phyloP scores from a whole-genome alignment of 805 yeast genomes.

The Lachancea lanzarotensis region DNA sequence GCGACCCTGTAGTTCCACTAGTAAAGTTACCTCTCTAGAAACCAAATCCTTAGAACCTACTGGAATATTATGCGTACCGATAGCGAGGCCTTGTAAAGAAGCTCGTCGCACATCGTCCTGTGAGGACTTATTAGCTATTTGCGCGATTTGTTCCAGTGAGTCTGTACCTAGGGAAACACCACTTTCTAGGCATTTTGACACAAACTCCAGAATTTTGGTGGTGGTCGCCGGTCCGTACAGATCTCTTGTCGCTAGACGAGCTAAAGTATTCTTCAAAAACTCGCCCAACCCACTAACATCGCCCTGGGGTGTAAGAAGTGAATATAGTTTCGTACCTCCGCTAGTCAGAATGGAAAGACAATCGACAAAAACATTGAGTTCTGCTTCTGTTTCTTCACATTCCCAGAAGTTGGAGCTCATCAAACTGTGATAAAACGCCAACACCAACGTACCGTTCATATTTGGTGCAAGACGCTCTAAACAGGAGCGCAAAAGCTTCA shows the following conservation, averaged over 20 bases:
- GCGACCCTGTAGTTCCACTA: neutral
- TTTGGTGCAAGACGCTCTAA: constrained; percentile 1
- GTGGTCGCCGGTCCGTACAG: neutral
- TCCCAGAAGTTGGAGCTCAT: constrained; percentile 26
- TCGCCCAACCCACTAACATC: neutral
- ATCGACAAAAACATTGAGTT: constrained; percentile 43
- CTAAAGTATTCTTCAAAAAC: constrained; percentile 2
- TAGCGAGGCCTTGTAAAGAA: neutral
- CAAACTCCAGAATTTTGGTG: neutral
- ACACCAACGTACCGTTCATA: constrained; percentile 38
- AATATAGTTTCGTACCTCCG: neutral
- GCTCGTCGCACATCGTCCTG: neutral
- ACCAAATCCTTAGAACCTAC: neutral
- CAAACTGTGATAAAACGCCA: constrained; percentile 57
- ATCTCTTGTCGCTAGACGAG: neutral
- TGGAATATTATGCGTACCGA: neutral
- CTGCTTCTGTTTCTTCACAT: constrained; percentile 36
- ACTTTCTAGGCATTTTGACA: neutral
- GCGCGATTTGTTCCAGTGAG: neutral
- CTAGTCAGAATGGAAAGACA: constrained; percentile 34
- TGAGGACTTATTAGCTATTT: neutral
- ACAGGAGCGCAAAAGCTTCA: constrained; percentile 3
- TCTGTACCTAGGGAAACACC: neutral
- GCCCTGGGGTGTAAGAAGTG: neutral
- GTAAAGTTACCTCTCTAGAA: neutral